Conservation (phyloP, 495 filamentous ascomycete genomes). For the Penicillium argentinense region DNA sequence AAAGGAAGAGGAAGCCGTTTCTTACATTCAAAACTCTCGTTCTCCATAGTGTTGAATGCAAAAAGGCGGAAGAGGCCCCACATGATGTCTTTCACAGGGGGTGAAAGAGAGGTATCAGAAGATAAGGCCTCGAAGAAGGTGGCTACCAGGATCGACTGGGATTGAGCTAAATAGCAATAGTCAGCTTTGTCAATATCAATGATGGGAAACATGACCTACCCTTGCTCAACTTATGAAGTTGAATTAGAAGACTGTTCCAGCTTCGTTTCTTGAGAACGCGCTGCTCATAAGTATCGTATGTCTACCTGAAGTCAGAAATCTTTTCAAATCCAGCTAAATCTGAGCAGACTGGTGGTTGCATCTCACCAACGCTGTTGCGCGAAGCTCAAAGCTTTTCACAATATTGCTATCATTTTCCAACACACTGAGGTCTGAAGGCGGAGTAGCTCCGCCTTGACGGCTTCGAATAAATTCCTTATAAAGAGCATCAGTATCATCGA, state of each 20-base stretch:
- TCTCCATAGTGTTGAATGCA: constrained; percentile 42
- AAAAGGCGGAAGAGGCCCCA: constrained; percentile 44
- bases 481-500: constrained; percentile 22
- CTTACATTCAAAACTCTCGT: constrained; percentile 34
- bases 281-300: constrained; percentile 42
- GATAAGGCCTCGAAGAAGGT: constrained; percentile 39
- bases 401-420: constrained; percentile 35
- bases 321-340: background rate
- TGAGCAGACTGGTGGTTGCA: background rate
- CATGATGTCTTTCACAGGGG: constrained; percentile 21
- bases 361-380: constrained; percentile 38
- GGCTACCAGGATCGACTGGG: constrained; percentile 44
- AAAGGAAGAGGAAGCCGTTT: too few species aligned
- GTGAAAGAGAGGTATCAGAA: constrained; percentile 23
- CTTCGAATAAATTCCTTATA: constrained; percentile 24
- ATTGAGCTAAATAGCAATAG: constrained; percentile 31
- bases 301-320: constrained; percentile 12
- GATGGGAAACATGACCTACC: constrained; percentile 12
- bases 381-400: constrained; percentile 40
- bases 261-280: constrained; percentile 41
- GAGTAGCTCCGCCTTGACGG: background rate
- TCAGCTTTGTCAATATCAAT: background rate
- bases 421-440: constrained; percentile 4
- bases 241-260: constrained; percentile 48
- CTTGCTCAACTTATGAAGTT: constrained; percentile 45